phyloP scores from a whole-genome alignment of 306 rosid species.

The peach (Prunus persica) region DNA sequence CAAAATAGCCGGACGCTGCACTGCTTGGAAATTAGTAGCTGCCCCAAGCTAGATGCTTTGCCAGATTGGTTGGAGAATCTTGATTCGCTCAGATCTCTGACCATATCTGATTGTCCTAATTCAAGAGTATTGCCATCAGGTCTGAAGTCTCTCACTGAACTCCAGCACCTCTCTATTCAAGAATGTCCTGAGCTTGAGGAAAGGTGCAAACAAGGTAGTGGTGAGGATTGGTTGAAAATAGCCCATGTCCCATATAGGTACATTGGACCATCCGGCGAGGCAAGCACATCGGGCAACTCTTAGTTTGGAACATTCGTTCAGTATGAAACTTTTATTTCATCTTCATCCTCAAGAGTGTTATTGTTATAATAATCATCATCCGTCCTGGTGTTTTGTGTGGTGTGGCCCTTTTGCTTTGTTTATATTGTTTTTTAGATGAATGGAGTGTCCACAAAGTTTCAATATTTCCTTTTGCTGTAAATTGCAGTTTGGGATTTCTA shows the following conservation, averaged over 20 bases:
- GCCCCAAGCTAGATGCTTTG: slow-evolving; percentile 2
- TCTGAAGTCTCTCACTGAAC: neutral
- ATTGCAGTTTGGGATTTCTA: no score
- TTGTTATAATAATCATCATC: no score
- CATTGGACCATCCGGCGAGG: slow-evolving; percentile 5
- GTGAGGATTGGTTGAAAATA: slow-evolving; percentile 16
- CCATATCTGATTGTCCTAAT: neutral
- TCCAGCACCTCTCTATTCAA: slow-evolving; percentile 17
- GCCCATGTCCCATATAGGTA: slow-evolving; percentile 6
- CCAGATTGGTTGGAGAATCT: slow-evolving; percentile 17
- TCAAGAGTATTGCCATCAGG: neutral
- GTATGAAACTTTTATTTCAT: neutral
- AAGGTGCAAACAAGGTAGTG: neutral
- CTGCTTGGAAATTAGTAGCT: neutral
- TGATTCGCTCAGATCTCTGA: neutral
- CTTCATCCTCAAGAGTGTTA: no score
- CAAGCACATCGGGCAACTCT: neutral
- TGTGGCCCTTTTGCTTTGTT: no score
- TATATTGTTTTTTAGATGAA: no score
- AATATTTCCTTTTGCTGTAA: no score
- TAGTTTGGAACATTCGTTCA: neutral
- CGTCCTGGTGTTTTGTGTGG: no score
- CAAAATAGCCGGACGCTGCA: neutral
- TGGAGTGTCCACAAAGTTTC: no score
- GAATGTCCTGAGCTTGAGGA: slow-evolving; percentile 2